Conservation (phyloP, 345 rosid species). For the Punica granatum region DNA sequence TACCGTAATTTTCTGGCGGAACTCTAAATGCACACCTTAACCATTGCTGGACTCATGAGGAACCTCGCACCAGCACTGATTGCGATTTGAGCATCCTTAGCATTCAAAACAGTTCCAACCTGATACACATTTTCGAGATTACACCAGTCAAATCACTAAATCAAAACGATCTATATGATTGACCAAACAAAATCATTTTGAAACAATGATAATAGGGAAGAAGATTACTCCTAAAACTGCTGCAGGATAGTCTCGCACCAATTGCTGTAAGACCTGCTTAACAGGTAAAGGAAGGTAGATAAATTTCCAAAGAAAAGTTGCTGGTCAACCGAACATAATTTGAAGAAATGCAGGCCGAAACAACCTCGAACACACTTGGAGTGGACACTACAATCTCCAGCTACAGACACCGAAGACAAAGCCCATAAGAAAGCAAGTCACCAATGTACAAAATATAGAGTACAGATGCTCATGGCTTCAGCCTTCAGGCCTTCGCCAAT, state of each 20-base stretch:
- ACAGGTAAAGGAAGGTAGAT: neutral
- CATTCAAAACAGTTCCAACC: constrained; percentile 49
- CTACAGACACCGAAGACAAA: constrained; percentile 14
- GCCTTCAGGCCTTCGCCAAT: no score
- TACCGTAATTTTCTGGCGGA: neutral
- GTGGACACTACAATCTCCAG: constrained; percentile 54
- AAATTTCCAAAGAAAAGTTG: neutral
- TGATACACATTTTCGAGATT: constrained; percentile 10
- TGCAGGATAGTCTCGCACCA: constrained; percentile 38
- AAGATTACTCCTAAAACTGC: constrained; percentile 39
- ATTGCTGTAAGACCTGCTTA: constrained; percentile 28
- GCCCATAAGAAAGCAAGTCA: neutral
- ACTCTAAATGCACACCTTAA: constrained; percentile 23
- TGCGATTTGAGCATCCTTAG: constrained; percentile 37
- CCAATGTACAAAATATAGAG: neutral
- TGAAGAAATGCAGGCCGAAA: neutral
- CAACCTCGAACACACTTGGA: constrained; percentile 55
- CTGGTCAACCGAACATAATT: neutral
- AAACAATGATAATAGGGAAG: neutral
- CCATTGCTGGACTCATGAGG: constrained; percentile 49
- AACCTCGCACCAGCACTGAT: constrained; percentile 44
- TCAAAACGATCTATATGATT: neutral
- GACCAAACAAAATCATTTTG: neutral
- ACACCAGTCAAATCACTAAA: neutral
- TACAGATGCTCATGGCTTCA: neutral